Base-by-base conservation (phyloP, 129 eudicot genomes). In the Saussurea involucrata region DNA sequence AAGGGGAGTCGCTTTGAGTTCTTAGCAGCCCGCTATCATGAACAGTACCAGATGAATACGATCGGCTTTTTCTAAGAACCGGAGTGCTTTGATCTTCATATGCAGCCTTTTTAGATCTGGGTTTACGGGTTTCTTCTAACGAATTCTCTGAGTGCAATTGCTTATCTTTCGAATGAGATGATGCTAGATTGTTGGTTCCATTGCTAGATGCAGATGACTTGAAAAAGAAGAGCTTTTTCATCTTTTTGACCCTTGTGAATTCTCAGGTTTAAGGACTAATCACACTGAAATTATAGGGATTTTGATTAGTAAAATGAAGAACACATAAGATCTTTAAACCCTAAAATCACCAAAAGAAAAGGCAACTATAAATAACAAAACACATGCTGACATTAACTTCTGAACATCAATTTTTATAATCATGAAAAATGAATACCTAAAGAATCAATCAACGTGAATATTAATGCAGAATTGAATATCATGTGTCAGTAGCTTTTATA, bases 141-240 rank as follows among this genome's bases (percentile, higher is more conserved):
- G 85, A 78, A 65, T 83, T 89, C 70, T 90, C 95, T 73, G 69
- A 80, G 24, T 79, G 68, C 24, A 71, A 72, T 75, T 85, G 88
- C 72, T 86, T 90, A 24, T 83, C 92, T 22, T 86, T 81, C 1
- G 91, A 75, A 27, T 83, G 82, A 64, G 89, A 81, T 44, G 88
- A 67, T 66, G 73, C 63, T 49, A 66, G 33, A 69, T 77, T 79
- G 79, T 77, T 80, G 63, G 85, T 69, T 20, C 53, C 79, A 53
- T 66, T 74, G 80, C 58, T 84, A 71, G 94, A 85, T 65, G 92
- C 71, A 12, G 90, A 87, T 63, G 97, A 86, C 82, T 87, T 84
- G 86, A 95, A 92, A 83, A 87, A 92, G 82, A 95, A 95, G 29
- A 92, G 86, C 72, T 92, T 95, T 87, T 92, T 95, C 96, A 95